phyloP scores from a whole-genome alignment of 495 filamentous ascomycete genomes.

The Neurospora sp. region DNA sequence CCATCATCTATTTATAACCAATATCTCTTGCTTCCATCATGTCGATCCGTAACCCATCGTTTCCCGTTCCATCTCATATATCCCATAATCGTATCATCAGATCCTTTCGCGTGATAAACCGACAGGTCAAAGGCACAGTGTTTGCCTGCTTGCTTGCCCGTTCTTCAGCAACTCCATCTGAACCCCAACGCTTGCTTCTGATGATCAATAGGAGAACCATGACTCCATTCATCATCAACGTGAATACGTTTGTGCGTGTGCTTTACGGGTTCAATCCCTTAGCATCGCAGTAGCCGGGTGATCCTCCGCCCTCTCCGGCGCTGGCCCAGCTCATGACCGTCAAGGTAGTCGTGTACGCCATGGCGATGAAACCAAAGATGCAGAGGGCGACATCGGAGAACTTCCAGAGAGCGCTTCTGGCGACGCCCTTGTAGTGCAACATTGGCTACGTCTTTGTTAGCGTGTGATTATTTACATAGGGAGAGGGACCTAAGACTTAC shows the following conservation, averaged over 20 bases:
- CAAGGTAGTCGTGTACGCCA: conserved; percentile 80
- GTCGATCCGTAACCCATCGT: neutral
- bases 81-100: neutral
- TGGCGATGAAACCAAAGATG: conserved; percentile 72
- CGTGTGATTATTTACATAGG: neutral
- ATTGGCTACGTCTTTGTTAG: conserved; percentile 53
- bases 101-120: neutral
- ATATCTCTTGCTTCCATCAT: neutral
- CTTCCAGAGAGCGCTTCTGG: conserved; percentile 50
- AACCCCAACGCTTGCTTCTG: neutral
- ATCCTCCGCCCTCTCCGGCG: conserved; percentile 22
- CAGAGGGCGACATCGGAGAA: conserved; percentile 63
- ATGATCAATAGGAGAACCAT: neutral
- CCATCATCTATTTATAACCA: neutral
- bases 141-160: neutral
- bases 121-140: neutral
- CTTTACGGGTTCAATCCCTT: conserved; percentile 8
- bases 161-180: neutral
- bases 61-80: neutral
- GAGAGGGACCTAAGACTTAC: conserved; percentile 42
- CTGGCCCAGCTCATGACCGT: conserved; percentile 75
- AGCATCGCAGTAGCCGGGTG: conserved; percentile 41
- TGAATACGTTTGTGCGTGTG: neutral
- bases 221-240: neutral
- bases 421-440: conserved; percentile 74